Conservation (phyloP, 495 filamentous ascomycete genomes). For the Penicillium tannophilum region DNA sequence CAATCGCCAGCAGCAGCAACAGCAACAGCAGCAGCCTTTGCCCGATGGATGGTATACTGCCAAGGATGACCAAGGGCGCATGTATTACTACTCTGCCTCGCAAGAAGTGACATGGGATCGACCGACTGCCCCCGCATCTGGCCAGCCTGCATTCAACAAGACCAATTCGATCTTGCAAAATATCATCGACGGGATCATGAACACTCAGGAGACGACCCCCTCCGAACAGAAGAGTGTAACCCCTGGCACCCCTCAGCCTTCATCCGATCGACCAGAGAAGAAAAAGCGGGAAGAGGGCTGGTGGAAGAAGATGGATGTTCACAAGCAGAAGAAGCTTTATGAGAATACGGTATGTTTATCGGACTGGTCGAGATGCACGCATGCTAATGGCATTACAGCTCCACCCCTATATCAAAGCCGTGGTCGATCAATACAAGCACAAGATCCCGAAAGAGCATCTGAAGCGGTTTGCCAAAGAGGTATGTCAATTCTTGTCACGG, state of each 20-base stretch:
- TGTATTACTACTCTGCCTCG: constrained; percentile 78
- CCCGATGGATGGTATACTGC: constrained; percentile 82
- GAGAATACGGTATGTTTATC: constrained; percentile 74
- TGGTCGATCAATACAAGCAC: constrained; percentile 81
- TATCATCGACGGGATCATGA: constrained; percentile 83
- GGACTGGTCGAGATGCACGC: not conserved
- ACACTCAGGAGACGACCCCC: constrained; percentile 66
- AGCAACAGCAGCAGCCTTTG: constrained; percentile 37
- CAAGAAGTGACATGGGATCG: constrained; percentile 79
- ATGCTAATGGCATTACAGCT: constrained; percentile 54
- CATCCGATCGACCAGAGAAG: constrained; percentile 59
- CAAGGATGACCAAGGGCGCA: constrained; percentile 60
- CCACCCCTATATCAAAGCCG: constrained; percentile 78
- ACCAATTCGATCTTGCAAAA: constrained; percentile 72
- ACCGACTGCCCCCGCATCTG: constrained; percentile 67
- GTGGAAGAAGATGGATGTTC: constrained; percentile 75
- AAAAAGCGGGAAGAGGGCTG: constrained; percentile 65
- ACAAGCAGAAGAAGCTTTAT: constrained; percentile 91
- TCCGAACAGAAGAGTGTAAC: constrained; percentile 56
- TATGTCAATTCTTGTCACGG: constrained; percentile 32
- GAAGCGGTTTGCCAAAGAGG: constrained; percentile 84
- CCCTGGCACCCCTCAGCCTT: constrained; percentile 51
- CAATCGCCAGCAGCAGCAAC: constrained; percentile 25
- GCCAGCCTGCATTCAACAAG: constrained; percentile 65
- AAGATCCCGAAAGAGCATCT: constrained; percentile 85